phyloP scores from a whole-genome alignment of 2,329 filamentous ascomycete species.

The Calonectria hongkongensis region DNA sequence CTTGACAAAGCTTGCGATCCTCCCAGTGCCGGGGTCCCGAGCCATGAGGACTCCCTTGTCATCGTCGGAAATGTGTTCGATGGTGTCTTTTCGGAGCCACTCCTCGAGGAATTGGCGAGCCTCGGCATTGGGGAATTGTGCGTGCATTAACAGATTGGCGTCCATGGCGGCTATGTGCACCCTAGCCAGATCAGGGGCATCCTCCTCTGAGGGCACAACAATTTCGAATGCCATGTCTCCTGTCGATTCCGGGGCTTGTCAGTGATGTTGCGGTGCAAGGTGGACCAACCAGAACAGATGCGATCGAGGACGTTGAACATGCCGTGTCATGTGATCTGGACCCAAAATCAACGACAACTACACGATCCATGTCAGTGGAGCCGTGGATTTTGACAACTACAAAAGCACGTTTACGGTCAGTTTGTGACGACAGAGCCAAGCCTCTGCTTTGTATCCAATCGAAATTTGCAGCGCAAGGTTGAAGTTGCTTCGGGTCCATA shows the following conservation, averaged over 20 bases:
- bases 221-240: conserved; percentile 56
- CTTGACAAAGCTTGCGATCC: conserved; percentile 60
- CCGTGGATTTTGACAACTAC: neutral
- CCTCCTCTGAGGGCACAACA: conserved; percentile 50
- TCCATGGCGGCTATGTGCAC: conserved; percentile 64
- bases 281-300: conserved; percentile 45
- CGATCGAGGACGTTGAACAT: conserved; percentile 33
- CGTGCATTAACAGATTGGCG: conserved; percentile 61
- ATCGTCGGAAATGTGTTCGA: conserved; percentile 53
- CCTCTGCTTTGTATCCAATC: neutral
- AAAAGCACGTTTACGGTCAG: neutral
- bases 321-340: conserved; percentile 37
- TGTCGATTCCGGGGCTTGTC: neutral
- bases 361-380: neutral
- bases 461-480: neutral
- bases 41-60: conserved; percentile 60
- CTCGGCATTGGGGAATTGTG: conserved; percentile 61
- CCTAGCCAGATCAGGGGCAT: conserved; percentile 52
- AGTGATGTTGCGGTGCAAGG: conserved; percentile 33
- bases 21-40: conserved; percentile 53
- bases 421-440: neutral
- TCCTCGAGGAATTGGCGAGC: conserved; percentile 55
- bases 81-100: conserved; percentile 58
- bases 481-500: neutral
- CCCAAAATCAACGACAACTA: conserved; percentile 21